Percentiles rank a stretch among this genome's conserved stretches.
These are phyloP conservation scores for Nissolia schottii DNA, from an alignment of 306 rosid species.

Conservation along the genomic window DNA sequence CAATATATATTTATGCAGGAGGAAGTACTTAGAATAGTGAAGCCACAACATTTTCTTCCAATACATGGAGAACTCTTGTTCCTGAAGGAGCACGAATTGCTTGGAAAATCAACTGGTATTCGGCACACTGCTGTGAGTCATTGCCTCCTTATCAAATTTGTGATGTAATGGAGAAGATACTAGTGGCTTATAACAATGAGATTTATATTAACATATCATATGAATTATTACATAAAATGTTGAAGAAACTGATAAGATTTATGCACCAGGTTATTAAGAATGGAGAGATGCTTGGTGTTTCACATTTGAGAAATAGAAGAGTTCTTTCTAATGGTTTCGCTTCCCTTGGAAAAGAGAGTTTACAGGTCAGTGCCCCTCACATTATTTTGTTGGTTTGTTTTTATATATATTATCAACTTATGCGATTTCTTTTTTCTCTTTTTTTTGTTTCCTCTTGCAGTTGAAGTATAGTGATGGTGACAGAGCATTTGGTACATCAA, in stretches of 20 bases:
- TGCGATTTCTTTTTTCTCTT: background rate
- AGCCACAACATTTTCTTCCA: constrained; percentile 98
- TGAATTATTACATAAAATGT: constrained; percentile 1
- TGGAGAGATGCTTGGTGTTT: constrained; percentile 99
- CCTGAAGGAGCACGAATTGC: constrained; percentile 93
- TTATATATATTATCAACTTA: constrained; percentile 14
- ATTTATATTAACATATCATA: background rate
- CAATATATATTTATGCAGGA: constrained; percentile 53
- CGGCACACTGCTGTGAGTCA: constrained; percentile 86
- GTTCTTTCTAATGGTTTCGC: constrained; percentile 92
- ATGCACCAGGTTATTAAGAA: constrained; percentile 81
- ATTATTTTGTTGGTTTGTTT: background rate
- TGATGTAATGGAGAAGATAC: constrained; percentile 2
- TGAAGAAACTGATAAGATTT: constrained; percentile 25
- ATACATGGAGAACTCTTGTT: constrained; percentile 96
- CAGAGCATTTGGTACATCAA: constrained; percentile 95
- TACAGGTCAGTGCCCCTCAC: constrained; percentile 65
- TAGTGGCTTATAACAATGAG: background rate
- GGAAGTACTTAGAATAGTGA: constrained; percentile 88
- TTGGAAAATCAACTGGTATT: constrained; percentile 92
- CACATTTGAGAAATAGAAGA: constrained; percentile 87
- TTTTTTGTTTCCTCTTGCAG: constrained; percentile 37
- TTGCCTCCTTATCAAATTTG: constrained; percentile 27
- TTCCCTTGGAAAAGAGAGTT: constrained; percentile 89
- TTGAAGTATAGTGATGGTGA: constrained; percentile 95